Conservation (phyloP, 345 rosid species). For the Citrus reticulata region DNA sequence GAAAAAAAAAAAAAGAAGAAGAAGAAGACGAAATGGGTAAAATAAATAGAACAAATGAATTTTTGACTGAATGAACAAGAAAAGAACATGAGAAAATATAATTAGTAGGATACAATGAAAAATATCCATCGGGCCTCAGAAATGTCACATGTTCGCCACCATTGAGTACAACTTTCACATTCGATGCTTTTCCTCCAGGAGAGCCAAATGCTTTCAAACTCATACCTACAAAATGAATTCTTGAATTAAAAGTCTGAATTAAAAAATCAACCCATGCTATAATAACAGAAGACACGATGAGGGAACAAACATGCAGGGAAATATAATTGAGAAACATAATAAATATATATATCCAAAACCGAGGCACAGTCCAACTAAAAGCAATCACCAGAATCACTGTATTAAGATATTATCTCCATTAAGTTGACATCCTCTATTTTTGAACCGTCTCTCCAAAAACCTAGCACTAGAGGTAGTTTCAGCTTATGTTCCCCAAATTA, state of each 20-base stretch:
- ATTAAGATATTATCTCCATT: background rate
- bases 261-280: background rate
- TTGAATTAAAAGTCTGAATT: background rate
- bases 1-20: background rate
- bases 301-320: background rate
- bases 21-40: background rate
- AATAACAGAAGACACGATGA: background rate
- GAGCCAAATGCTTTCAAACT: conserved; percentile 44
- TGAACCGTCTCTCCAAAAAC: background rate
- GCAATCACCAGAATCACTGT: background rate
- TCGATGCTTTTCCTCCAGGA: conserved; percentile 70
- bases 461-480: background rate
- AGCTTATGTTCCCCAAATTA: background rate
- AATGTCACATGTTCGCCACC: conserved; percentile 76
- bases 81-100: background rate
- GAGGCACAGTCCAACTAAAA: background rate
- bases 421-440: background rate
- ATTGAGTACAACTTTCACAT: conserved; percentile 73
- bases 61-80: background rate
- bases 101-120: conserved; percentile 73
- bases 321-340: background rate
- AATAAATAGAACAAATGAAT: background rate
- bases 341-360: background rate
- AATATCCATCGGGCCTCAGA: conserved; percentile 94
- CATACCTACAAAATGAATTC: conserved; percentile 30